These are phyloP conservation scores for Rhododendron ovatum DNA, from an alignment of 148 eudicot genomes.

Conservation along the genomic window DNA sequence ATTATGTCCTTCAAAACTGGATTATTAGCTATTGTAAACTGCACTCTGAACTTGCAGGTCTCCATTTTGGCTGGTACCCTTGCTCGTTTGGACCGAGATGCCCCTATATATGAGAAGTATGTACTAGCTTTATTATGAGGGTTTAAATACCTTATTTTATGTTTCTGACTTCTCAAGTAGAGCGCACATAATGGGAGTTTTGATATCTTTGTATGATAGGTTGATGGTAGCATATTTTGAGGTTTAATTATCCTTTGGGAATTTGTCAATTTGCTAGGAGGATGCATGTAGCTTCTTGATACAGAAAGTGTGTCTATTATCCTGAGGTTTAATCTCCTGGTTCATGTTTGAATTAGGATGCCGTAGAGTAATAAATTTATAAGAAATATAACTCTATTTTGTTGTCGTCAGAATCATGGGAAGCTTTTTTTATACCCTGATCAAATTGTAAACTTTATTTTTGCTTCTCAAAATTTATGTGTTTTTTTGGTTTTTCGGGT, in stretches of 20 bases:
- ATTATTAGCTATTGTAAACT: neutral
- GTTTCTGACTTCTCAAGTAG: neutral
- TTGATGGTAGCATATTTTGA: neutral
- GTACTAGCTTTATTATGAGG: constrained; percentile 17
- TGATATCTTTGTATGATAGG: neutral
- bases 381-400: neutral
- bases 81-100: constrained; percentile 99
- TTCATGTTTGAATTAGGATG: neutral
- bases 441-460: neutral
- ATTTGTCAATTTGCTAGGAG: neutral
- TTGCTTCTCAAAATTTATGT: neutral
- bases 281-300: neutral
- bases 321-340: neutral
- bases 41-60: constrained; percentile 52
- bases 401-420: neutral
- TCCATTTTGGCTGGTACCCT: constrained; percentile 97
- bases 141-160: neutral
- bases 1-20: neutral
- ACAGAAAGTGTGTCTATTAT: neutral
- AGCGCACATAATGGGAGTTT: neutral
- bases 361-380: neutral
- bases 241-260: neutral
- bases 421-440: neutral
- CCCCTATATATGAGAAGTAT: constrained; percentile 90
- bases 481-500: neutral